phyloP scores from a whole-genome alignment of 2,329 filamentous ascomycete genomes.

The Cordyceps cateniannulata region DNA sequence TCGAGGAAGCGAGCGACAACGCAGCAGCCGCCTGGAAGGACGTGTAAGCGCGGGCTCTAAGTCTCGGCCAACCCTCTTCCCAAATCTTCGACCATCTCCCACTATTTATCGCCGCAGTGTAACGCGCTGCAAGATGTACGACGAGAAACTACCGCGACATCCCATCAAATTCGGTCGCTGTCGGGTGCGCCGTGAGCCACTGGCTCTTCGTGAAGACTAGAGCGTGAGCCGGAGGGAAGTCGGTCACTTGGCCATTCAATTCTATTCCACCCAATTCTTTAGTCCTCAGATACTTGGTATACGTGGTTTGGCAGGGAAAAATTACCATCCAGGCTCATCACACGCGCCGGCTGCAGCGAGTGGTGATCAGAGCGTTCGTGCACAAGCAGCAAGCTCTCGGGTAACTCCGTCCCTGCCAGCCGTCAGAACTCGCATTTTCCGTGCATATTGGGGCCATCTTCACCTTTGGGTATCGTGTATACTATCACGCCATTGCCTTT shows the following conservation, averaged over 20 bases:
- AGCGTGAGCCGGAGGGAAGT: slow-evolving; percentile 10
- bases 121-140: no score
- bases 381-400: slow-evolving; percentile 17
- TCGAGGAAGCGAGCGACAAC: background rate
- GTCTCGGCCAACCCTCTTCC: no score
- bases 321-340: slow-evolving; percentile 13
- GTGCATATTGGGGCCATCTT: no score
- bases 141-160: background rate
- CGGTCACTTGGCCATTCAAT: slow-evolving; percentile 13
- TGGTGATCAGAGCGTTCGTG: slow-evolving; percentile 20
- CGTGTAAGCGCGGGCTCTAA: no score
- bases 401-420: no score
- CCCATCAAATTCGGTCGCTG: background rate
- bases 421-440: no score
- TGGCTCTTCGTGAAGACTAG: slow-evolving; percentile 8
- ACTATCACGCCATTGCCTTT: slow-evolving; percentile 14
- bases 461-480: slow-evolving; percentile 16
- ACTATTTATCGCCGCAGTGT: no score
- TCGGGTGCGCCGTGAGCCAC: slow-evolving; percentile 13
- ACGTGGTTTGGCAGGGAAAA: background rate
- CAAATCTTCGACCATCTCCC: no score
- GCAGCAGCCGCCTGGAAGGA: background rate
- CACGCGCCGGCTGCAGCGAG: slow-evolving; percentile 17
- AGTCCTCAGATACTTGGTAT: no score
- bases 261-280: no score